Conservation (phyloP, 805 yeast genomes). For the Yarrowia deformans region DNA sequence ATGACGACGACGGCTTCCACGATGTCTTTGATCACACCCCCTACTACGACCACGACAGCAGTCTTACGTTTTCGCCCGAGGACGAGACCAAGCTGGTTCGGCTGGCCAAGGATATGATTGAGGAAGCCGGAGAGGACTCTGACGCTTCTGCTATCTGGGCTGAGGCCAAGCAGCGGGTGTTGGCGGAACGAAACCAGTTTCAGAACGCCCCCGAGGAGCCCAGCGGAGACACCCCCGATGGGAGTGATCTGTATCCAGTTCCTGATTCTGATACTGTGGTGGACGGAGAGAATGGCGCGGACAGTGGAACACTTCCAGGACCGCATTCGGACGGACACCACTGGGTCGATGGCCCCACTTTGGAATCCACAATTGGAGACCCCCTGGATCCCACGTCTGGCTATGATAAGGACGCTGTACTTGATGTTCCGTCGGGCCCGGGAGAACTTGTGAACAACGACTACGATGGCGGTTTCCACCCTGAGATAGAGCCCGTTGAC, state of each 20-base stretch:
- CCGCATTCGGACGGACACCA: not conserved
- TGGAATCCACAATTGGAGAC: conserved; percentile 27
- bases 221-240: conserved; percentile 25
- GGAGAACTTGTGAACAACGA: not conserved
- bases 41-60: conserved; percentile 9
- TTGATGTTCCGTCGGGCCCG: conserved; percentile 9
- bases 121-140: conserved; percentile 4
- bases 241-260: conserved; percentile 31
- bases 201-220: conserved; percentile 5
- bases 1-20: conserved; percentile 7
- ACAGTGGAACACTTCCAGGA: conserved; percentile 20
- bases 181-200: conserved; percentile 1
- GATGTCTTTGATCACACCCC: conserved; percentile 19
- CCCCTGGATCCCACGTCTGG: conserved; percentile 33
- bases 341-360: conserved; percentile 12
- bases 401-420: conserved; percentile 20
- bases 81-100: conserved; percentile 23
- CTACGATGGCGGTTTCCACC: not conserved
- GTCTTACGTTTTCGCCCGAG: conserved; percentile 18
- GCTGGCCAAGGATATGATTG: conserved; percentile 15
- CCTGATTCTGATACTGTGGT: conserved; percentile 22
- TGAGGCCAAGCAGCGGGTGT: conserved; percentile 11
- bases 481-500: conserved; percentile 3
- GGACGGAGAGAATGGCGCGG: conserved; percentile 22
- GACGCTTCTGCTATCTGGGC: conserved; percentile 13